Conservation (phyloP, 176 grass and related monocot genomes). For the Leersia perrieri region DNA sequence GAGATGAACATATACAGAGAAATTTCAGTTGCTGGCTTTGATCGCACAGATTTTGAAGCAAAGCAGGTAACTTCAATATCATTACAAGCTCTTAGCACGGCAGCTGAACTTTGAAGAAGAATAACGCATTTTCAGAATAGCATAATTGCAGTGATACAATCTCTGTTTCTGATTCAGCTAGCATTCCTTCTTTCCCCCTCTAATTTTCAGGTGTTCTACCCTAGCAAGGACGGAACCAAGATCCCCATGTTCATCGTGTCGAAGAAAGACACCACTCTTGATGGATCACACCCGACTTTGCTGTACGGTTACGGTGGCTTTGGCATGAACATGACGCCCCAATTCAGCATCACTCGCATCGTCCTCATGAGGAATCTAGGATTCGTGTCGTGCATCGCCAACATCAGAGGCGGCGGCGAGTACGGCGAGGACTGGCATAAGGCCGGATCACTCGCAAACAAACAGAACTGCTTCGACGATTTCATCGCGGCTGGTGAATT, state of each 20-base stretch:
- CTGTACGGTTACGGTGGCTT: constrained; percentile 93
- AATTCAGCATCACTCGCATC: constrained; percentile 62
- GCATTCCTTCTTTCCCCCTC: neutral
- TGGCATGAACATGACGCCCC: constrained; percentile 71
- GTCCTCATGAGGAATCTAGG: constrained; percentile 66
- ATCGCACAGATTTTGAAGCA: constrained; percentile 62
- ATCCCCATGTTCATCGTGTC: constrained; percentile 90
- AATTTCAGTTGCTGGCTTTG: constrained; percentile 63
- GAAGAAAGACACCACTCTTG: constrained; percentile 54
- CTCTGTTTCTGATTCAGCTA: neutral
- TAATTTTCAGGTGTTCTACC: constrained; percentile 58
- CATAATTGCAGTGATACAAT: neutral
- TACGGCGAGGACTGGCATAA: constrained; percentile 93
- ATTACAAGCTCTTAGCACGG: neutral
- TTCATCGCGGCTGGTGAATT: constrained; percentile 71
- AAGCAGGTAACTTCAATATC: constrained; percentile 52
- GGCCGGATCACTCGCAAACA: constrained; percentile 61
- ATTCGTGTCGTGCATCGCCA: constrained; percentile 69
- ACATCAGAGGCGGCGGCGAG: constrained; percentile 86
- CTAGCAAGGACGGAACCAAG: constrained; percentile 69
- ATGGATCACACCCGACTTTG: constrained; percentile 64
- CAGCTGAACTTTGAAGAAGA: neutral
- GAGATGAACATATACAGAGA: constrained; percentile 77
- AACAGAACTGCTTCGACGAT: constrained; percentile 98
- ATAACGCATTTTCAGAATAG: neutral